Percentiles rank a stretch among this genome's conserved stretches.
phyloP scores from a whole-genome alignment of 2,329 filamentous ascomycete genomes.

The Thielaviopsis ethacetica region DNA sequence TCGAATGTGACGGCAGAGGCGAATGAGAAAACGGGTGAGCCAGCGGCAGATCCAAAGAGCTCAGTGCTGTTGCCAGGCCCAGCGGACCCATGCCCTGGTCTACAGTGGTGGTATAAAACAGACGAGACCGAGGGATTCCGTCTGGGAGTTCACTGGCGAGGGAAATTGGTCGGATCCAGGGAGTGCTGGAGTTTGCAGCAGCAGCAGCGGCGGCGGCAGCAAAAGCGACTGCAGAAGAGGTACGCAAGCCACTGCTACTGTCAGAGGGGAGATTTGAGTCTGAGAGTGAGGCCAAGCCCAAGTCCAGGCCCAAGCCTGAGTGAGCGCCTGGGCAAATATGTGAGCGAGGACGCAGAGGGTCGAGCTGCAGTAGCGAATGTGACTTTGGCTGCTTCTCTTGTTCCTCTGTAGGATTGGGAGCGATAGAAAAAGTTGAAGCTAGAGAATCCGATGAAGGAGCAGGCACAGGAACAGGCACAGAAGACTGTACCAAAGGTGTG shows the following conservation, averaged over 20 bases:
- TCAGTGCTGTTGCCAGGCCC: conserved; percentile 6
- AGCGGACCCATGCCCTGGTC: conserved; percentile 7
- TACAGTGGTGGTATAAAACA: conserved; percentile 8
- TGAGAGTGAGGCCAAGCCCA: neutral
- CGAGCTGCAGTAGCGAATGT: neutral
- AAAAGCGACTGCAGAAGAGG: neutral
- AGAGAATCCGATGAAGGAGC: neutral
- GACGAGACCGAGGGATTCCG: conserved; percentile 12
- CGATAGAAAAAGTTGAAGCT: neutral
- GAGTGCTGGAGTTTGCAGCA: conserved; percentile 2
- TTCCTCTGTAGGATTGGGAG: neutral
- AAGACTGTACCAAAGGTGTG: neutral
- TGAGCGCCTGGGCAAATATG: neutral
- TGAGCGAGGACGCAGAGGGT: neutral
- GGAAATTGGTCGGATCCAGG: conserved; percentile 10
- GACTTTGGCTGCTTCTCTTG: neutral
- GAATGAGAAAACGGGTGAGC: conserved; percentile 6
- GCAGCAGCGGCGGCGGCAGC: neutral
- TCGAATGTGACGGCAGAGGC: conserved; percentile 6
- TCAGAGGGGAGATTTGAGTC: neutral
- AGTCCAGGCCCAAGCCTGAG: neutral
- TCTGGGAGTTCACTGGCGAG: conserved; percentile 9
- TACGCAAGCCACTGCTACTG: neutral
- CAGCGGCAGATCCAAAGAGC: conserved; percentile 9
- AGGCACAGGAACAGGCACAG: conserved; percentile 4